A percentile compares a stretch with the other conserved stretches of the same genome.
These are phyloP conservation scores for Veloporphyrellus conicus DNA, from an alignment of 1,284 basidiomycete genomes.

Conservation along the genomic window DNA sequence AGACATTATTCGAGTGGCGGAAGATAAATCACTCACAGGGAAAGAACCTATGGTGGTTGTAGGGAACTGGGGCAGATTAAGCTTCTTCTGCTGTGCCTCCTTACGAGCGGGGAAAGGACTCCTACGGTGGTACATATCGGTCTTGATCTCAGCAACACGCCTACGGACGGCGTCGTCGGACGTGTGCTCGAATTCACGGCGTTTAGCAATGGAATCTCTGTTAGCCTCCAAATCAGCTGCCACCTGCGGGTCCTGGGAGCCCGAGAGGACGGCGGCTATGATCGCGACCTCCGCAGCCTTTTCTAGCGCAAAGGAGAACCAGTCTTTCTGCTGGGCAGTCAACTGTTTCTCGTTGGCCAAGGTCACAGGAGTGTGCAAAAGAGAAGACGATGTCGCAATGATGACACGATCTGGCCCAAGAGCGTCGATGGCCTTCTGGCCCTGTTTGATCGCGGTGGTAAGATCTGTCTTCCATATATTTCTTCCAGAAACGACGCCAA, in stretches of 20 bases:
- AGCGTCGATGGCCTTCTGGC: conserved; percentile 78
- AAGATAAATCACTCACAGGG: conserved; percentile 54
- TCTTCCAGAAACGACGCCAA: conserved; percentile 96
- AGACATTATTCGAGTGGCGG: not conserved
- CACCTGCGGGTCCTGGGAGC: conserved; percentile 72
- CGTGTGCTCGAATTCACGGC: conserved; percentile 92
- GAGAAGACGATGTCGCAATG: conserved; percentile 93
- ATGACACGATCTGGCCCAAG: conserved; percentile 88
- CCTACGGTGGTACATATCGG: conserved; percentile 86
- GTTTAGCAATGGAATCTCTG: conserved; percentile 88
- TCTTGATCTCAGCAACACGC: conserved; percentile 89
- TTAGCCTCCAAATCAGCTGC: conserved; percentile 80
- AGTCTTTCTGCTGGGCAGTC: conserved; percentile 87
- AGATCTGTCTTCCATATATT: conserved; percentile 99
- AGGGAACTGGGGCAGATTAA: conserved; percentile 94
- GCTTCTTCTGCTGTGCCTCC: conserved; percentile 84
- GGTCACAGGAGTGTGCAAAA: conserved; percentile 97
- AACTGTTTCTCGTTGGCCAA: conserved; percentile 92
- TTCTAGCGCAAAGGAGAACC: conserved; percentile 99
- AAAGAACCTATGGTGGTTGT: conserved; percentile 99
- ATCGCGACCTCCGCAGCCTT: conserved; percentile 90
- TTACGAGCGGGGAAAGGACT: conserved; percentile 86
- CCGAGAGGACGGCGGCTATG: conserved; percentile 79
- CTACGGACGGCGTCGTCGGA: conserved; percentile 96
- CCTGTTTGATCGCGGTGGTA: conserved; percentile 75